Conservation (phyloP, 768 basidiomycete genomes). For the Gautieria morchelliformis region DNA sequence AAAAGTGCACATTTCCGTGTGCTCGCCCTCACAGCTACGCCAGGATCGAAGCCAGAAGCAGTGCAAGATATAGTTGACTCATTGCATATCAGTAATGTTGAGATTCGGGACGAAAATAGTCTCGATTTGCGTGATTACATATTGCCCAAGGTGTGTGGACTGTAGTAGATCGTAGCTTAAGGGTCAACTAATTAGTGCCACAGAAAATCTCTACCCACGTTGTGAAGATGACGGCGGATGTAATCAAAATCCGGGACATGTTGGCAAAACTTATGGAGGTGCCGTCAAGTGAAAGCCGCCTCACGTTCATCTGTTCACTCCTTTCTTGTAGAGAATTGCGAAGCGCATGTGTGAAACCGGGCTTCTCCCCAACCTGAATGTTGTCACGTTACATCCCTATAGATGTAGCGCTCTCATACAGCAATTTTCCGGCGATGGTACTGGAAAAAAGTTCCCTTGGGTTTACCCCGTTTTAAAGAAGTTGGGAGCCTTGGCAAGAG, state of each 20-base stretch:
- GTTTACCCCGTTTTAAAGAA: slow-evolving; percentile 41
- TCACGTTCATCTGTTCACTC: slow-evolving; percentile 12
- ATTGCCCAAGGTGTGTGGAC: slow-evolving; percentile 62
- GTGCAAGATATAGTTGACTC: slow-evolving; percentile 88
- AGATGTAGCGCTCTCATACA: slow-evolving; percentile 36
- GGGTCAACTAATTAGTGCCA: neutral
- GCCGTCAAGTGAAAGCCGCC: neutral
- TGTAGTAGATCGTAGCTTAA: slow-evolving; percentile 4
- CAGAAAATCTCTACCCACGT: slow-evolving; percentile 73
- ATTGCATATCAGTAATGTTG: slow-evolving; percentile 89
- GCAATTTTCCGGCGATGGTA: slow-evolving; percentile 22
- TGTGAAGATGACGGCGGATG: slow-evolving; percentile 60
- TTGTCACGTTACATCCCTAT: slow-evolving; percentile 60
- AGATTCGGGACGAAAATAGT: slow-evolving; percentile 87
- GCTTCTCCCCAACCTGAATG: slow-evolving; percentile 43
- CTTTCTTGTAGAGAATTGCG: slow-evolving; percentile 20
- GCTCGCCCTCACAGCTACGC: slow-evolving; percentile 91
- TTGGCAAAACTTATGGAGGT: slow-evolving; percentile 72
- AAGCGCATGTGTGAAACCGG: slow-evolving; percentile 27
- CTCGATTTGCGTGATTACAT: slow-evolving; percentile 80
- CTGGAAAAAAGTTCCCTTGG: slow-evolving; percentile 32
- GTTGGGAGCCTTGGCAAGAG: slow-evolving; percentile 57
- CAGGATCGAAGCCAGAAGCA: slow-evolving; percentile 76
- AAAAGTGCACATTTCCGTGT: slow-evolving; percentile 92
- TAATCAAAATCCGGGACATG: slow-evolving; percentile 55